Evolutionary conservation across 768 basidiomycete genomes (phyloP), one percentile per base, ranked within the genome.

Genomic region (Psilocybe subaeruginosa): DNA sequence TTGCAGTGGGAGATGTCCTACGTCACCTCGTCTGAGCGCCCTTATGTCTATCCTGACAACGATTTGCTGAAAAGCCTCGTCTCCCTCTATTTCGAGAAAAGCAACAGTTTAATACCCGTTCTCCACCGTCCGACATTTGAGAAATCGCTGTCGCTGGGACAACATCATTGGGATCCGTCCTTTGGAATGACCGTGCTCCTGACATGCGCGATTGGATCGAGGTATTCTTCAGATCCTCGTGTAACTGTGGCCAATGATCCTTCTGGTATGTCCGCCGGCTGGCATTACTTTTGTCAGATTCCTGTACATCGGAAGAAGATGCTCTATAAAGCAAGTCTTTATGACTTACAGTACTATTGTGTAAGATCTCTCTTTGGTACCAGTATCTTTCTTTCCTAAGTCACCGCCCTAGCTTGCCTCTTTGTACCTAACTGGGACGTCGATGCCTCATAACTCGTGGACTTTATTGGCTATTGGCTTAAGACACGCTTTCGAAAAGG

Each of bases 111-210:
- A 46, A 63, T 81, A 2, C 91, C 92, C 0, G 71, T 93, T 6
- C 72, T 95, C 2, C 92, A 93, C 66, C 82, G 82, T 0, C 86
- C 86, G 0, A 82, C 83, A 8, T 93, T 93, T 64, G 77, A 85
- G 58, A 73, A 74, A 16, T 77, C 80, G 29, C 65, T 89, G 8
- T 66, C 66, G 0, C 73, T 80, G 3, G 79, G 80, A 0, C 68
- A 83, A 4, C 85, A 91, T 70, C 65, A 80, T 6, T 72, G 70
- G 2, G 80, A 90, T 55, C 41, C 72, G 82, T 93, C 48, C 79
- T 93, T 12, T 73, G 41, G 41, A 14, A 43, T 43, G 41, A 43
- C 41, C 11, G 41, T 43, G 8, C 41, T 43, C n/a, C 1, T 86
- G 3, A 81, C 91, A 0, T 89, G 89, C 66, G 90, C 92, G 0